A percentile compares a stretch with the other conserved stretches of the same genome.
These are phyloP conservation scores for Nakazawaea wyomingensis DNA, from an alignment of 805 yeast species.

Conservation along the genomic window DNA sequence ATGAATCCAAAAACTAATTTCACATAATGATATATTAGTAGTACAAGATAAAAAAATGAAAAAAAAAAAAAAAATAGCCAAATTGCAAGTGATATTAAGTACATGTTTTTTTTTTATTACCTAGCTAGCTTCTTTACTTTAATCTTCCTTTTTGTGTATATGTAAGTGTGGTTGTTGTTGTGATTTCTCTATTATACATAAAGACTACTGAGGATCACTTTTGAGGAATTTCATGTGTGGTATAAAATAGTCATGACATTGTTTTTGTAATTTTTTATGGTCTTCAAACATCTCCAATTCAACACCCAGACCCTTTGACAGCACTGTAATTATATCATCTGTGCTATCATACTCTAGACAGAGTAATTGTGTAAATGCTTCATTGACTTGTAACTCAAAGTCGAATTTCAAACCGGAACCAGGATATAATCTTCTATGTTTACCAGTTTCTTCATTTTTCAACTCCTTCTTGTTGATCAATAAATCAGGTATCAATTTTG, in stretches of 20 bases:
- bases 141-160: too few relatives aligned
- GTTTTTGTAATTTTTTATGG: conserved; percentile 19
- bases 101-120: too few relatives aligned
- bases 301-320: conserved; percentile 9
- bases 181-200: not conserved
- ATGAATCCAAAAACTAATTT: too few relatives aligned
- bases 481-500: conserved; percentile 37
- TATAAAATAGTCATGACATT: conserved; percentile 27
- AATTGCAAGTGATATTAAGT: too few relatives aligned
- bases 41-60: too few relatives aligned
- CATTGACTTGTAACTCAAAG: conserved; percentile 35
- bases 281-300: conserved; percentile 24
- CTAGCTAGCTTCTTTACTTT: too few relatives aligned
- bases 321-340: conserved; percentile 14
- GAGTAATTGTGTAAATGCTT: conserved; percentile 30
- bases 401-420: conserved; percentile 28
- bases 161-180: too few relatives aligned
- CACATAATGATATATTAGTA: too few relatives aligned
- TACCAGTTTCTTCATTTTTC: conserved; percentile 18
- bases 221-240: conserved; percentile 32
- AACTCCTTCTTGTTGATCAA: conserved; percentile 22
- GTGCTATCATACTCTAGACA: conserved; percentile 26
- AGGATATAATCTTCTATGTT: conserved; percentile 29
- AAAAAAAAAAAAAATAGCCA: too few relatives aligned
- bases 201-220: conserved; percentile 18